Evolutionary conservation across 2,329 filamentous ascomycete species (phyloP).

Genomic region (Hypomyces rosellus): DNA sequence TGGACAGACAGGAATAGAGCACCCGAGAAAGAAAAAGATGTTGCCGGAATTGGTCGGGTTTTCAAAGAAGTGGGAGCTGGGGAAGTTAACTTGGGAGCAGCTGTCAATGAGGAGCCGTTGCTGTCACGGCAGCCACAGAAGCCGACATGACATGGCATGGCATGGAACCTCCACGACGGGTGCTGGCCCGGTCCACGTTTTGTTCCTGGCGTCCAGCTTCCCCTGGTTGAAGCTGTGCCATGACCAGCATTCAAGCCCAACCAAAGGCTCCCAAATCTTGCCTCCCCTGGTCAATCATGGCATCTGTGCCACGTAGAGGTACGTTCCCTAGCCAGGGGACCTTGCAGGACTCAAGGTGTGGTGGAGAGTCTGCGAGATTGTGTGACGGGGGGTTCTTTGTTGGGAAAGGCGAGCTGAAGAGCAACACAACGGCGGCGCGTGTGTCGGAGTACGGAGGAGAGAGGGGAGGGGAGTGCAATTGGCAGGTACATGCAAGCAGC

Average conservation of each 20-base stretch:
- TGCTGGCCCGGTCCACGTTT: constrained; percentile 7
- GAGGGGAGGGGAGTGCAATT: not conserved
- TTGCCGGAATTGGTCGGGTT: not conserved
- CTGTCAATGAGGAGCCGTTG: constrained; percentile 1
- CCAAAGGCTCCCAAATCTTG: not conserved
- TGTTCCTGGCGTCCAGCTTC: constrained; percentile 10
- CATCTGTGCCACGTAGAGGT: constrained; percentile 1
- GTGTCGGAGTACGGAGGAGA: not conserved
- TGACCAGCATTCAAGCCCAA: constrained; percentile 1
- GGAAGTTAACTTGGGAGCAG: not conserved
- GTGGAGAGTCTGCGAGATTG: constrained; percentile 13
- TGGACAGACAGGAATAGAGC: not conserved
- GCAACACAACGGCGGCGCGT: not conserved
- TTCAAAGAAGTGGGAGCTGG: not conserved
- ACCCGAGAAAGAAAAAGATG: not conserved
- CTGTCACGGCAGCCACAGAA: constrained; percentile 4
- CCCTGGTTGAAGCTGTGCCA: constrained; percentile 2
- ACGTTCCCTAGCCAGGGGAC: not conserved
- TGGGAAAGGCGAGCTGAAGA: not conserved
- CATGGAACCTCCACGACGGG: constrained; percentile 2
- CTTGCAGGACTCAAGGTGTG: constrained; percentile 1
- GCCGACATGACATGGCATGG: not conserved
- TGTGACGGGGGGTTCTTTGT: constrained; percentile 1
- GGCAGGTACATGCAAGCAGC: no score
- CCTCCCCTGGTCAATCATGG: constrained; percentile 1